phyloP scores from a whole-genome alignment of 768 basidiomycete species.

The Leccinum fibrillosum region DNA sequence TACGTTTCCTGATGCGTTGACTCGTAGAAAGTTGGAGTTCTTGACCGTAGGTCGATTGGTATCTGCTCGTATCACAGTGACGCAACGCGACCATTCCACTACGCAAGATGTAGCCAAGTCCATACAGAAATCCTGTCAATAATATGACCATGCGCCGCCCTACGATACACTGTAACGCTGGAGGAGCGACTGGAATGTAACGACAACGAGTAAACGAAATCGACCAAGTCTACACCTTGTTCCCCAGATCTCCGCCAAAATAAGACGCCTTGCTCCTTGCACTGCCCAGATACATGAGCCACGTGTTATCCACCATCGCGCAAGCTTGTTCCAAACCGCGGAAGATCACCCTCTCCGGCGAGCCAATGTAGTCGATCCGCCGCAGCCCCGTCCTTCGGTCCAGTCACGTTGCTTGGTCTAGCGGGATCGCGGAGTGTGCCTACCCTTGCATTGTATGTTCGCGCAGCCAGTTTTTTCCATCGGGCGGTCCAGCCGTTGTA shows the following conservation, averaged over 20 bases:
- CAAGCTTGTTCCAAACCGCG: neutral
- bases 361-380: neutral
- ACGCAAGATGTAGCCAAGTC: neutral
- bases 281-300: neutral
- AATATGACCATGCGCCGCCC: neutral
- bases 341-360: neutral
- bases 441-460: neutral
- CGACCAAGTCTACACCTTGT: too few species aligned
- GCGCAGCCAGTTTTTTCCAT: neutral
- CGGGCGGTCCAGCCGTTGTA: neutral
- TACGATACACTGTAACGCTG: neutral
- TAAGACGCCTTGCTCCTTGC: neutral
- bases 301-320: neutral
- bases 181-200: neutral
- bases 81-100: neutral
- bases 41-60: too few species aligned
- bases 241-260: neutral
- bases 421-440: neutral
- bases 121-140: neutral
- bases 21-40: too few species aligned
- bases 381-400: neutral
- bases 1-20: too few species aligned
- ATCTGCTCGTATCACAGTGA: too few species aligned
- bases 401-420: neutral
- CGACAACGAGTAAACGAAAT: neutral